Conservation (phyloP, 768 basidiomycete genomes). For the Phallus indusiatus region DNA sequence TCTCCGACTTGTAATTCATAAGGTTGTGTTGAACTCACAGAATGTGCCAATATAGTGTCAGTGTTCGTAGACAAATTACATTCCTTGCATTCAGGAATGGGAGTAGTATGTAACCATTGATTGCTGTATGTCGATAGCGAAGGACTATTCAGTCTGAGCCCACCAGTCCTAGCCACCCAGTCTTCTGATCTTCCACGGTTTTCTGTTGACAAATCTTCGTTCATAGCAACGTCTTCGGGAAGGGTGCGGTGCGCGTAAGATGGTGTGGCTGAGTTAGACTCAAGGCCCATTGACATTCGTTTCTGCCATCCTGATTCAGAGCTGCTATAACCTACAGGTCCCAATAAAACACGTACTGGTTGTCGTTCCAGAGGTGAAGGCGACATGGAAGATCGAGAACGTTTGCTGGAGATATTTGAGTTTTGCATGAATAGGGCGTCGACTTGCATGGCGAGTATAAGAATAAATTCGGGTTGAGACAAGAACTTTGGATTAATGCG, state of each 20-base stretch:
- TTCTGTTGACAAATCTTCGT: neutral
- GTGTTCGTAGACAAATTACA: slow-evolving; percentile 8
- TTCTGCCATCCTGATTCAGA: neutral
- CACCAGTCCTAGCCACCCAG: slow-evolving; percentile 66
- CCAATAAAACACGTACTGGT: neutral
- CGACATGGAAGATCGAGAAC: neutral
- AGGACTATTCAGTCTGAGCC: slow-evolving; percentile 52
- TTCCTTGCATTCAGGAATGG: slow-evolving; percentile 11
- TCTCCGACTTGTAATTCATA: neutral
- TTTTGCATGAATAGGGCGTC: neutral
- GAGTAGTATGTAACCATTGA: slow-evolving; percentile 11
- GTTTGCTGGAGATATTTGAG: neutral
- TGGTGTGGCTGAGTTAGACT: neutral
- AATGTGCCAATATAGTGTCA: neutral
- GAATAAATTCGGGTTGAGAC: too few relatives aligned
- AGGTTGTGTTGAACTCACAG: neutral
- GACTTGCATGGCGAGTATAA: neutral
- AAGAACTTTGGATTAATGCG: too few relatives aligned
- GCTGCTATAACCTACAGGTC: neutral
- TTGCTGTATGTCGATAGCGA: slow-evolving; percentile 16
- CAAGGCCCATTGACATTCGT: neutral
- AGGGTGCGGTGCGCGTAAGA: neutral
- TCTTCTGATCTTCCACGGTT: slow-evolving; percentile 47
- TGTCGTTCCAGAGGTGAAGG: neutral
- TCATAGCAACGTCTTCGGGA: slow-evolving; percentile 19